Conservation (phyloP, 2,329 filamentous ascomycete species). For the Fusarium sp. region DNA sequence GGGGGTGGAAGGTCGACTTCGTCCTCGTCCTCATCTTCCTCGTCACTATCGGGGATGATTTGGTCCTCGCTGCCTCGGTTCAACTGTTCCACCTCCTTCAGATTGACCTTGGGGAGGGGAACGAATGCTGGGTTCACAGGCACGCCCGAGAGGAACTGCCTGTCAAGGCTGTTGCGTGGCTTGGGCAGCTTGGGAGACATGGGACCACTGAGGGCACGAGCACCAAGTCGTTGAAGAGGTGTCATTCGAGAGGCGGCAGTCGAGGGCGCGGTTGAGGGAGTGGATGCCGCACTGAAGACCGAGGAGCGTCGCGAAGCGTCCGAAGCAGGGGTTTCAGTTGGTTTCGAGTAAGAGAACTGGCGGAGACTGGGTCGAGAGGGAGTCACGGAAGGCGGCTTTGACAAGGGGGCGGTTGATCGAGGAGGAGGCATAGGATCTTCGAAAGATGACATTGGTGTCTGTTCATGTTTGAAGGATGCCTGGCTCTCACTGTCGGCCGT, state of each 20-base stretch:
- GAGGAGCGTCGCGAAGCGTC: constrained; percentile 52
- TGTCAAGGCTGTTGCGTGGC: constrained; percentile 41
- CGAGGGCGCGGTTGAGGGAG: constrained; percentile 58
- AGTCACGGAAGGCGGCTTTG: constrained; percentile 42
- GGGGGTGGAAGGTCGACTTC: constrained; percentile 48
- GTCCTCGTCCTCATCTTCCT: constrained; percentile 54
- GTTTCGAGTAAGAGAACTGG: constrained; percentile 51
- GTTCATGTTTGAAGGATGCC: constrained; percentile 36
- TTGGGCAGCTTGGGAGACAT: constrained; percentile 48
- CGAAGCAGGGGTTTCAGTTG: constrained; percentile 51
- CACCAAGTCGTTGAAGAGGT: constrained; percentile 66
- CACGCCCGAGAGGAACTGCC: constrained; percentile 50
- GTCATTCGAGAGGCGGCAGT: constrained; percentile 60
- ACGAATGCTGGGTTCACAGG: constrained; percentile 67
- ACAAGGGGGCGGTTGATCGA: constrained; percentile 31
- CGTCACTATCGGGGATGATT: constrained; percentile 66
- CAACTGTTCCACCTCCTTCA: constrained; percentile 65
- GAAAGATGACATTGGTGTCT: constrained; percentile 39
- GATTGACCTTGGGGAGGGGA: constrained; percentile 66
- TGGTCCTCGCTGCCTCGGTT: constrained; percentile 70
- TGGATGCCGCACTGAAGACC: constrained; percentile 52
- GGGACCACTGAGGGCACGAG: constrained; percentile 53
- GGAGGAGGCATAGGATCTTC: constrained; percentile 48
- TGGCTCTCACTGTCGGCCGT: constrained; percentile 38
- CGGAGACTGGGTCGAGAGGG: constrained; percentile 49